Evolutionary conservation across 768 basidiomycete genomes (phyloP), one percentile per base, ranked within the genome.

Genomic region (Boletus rubroflammeus): DNA sequence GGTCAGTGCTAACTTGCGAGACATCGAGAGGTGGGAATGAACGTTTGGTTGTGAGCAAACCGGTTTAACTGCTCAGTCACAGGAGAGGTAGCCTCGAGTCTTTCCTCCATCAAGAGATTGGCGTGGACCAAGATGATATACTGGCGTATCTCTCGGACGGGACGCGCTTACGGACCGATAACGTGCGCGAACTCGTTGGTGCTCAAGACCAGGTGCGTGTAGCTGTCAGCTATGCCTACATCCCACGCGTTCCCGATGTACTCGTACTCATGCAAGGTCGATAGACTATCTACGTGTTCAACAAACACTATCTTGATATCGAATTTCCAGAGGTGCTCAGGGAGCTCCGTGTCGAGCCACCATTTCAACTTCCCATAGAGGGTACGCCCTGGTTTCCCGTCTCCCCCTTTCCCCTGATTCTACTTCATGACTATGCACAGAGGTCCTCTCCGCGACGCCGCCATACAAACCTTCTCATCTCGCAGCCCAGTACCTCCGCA

Each of bases 91-190:
- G 77, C 61, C 75, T 93, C n/a, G 89, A 92, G 61, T 55, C 72
- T 9, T 90, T 91, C 58, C 66, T 93, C 9, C 79, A 84, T 40
- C 80, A 85, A 64, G 84, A 90, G 62, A 85, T 82, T 41, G 86
- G 86, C 8, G 75, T 91, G 17, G 83, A 85, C 46, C 79, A 82
- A 59, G 84, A 86, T 43, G 81, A 81, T 23, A 77, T 87, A 10
- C 73, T 93, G 31, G 88, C 88, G 2, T 93, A 90, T 69, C 77
- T 91, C 29, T 83, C 90, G 6, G 90, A 93, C 66, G 90, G 90
- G 4, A 78, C 82, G 41, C 81, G 91, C 48, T 71, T 93, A 21
- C 82, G 81, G 19, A 84, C 76, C 49, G 79, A 81, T 55, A 92
- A 90, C 65, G 67, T 91, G 51, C 80, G 88, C 34, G 91, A 93